These are phyloP conservation scores for Yueomyces sp. DNA, from an alignment of 805 yeast genomes.

Conservation along the genomic window DNA sequence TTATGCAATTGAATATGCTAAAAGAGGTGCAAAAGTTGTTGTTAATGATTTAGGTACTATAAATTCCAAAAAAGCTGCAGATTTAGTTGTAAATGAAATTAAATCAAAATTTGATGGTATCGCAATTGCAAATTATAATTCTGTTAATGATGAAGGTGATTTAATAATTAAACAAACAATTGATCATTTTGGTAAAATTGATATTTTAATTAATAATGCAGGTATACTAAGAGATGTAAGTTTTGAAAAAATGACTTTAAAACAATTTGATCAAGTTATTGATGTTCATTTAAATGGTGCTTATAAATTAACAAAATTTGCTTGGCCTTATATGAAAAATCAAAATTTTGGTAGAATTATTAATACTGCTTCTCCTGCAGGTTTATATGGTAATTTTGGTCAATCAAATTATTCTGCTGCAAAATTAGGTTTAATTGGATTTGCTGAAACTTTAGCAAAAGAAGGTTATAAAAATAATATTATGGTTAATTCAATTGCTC, in stretches of 20 bases:
- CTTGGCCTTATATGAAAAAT: conserved; percentile 80
- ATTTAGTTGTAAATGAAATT: conserved; percentile 79
- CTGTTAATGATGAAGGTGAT: conserved; percentile 70
- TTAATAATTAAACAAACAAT: conserved; percentile 78
- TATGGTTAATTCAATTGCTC: conserved; percentile 77
- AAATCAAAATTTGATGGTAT: conserved; percentile 50
- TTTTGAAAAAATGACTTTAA: conserved; percentile 72
- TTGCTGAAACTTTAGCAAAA: conserved; percentile 88
- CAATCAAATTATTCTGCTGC: conserved; percentile 94
- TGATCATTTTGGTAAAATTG: conserved; percentile 77
- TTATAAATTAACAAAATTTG: conserved; percentile 69
- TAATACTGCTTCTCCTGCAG: conserved; percentile 96
- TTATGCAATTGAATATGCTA: conserved; percentile 78
- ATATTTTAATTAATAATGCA: conserved; percentile 83
- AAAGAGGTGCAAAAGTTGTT: conserved; percentile 87
- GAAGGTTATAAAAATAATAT: conserved; percentile 85
- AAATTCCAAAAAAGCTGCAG: conserved; percentile 48
- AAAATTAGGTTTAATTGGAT: conserved; percentile 77
- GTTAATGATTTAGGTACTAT: conserved; percentile 87
- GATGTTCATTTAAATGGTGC: conserved; percentile 89
- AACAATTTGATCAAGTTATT: conserved; percentile 66
- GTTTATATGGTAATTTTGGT: conserved; percentile 92
- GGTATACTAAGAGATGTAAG: conserved; percentile 85
- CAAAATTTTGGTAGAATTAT: conserved; percentile 82
- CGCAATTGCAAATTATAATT: conserved; percentile 91